A percentile compares a stretch with the other conserved stretches of the same genome.
Evolutionary conservation across 495 filamentous ascomycete species (phyloP).

Genomic region (Aspergillus homomorphus): DNA sequence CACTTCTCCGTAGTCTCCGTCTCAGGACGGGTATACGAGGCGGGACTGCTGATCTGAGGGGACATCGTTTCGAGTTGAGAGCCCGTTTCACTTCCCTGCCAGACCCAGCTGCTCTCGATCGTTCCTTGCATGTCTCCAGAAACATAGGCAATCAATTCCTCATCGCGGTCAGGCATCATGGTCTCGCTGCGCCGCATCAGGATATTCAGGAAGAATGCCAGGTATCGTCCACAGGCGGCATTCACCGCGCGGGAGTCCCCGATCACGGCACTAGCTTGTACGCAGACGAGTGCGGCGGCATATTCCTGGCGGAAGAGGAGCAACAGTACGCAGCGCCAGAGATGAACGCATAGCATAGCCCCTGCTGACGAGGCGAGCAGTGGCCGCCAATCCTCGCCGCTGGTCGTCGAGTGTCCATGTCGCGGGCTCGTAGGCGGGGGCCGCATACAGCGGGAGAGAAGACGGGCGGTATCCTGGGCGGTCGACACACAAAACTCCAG

Average conservation of each 20-base stretch:
- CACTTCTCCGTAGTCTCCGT: slow-evolving; percentile 30
- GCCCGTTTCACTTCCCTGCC: slow-evolving; percentile 64
- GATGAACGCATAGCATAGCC: slow-evolving; percentile 74
- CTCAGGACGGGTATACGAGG: slow-evolving; percentile 4
- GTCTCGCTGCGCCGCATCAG: slow-evolving; percentile 55
- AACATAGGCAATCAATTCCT: slow-evolving; percentile 86
- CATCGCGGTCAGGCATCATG: slow-evolving; percentile 64
- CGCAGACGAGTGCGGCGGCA: slow-evolving; percentile 66
- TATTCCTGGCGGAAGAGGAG: slow-evolving; percentile 72
- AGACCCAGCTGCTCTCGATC: slow-evolving; percentile 78
- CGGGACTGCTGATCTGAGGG: slow-evolving; percentile 12
- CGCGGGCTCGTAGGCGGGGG: slow-evolving; percentile 15
- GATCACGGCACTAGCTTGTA: slow-evolving; percentile 66
- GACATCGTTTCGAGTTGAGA: slow-evolving; percentile 34
- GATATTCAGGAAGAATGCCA: slow-evolving; percentile 75
- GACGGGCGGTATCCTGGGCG: slow-evolving; percentile 70
- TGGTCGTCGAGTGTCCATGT: neutral
- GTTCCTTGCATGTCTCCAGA: slow-evolving; percentile 89
- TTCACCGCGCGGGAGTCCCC: slow-evolving; percentile 68
- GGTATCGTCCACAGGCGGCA: slow-evolving; percentile 73
- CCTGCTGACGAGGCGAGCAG: slow-evolving; percentile 54
- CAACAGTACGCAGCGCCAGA: slow-evolving; percentile 86
- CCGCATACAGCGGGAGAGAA: slow-evolving; percentile 64
- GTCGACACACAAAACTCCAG: slow-evolving; percentile 73
- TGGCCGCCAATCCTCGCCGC: slow-evolving; percentile 5